Evolutionary conservation across 257 asterid genomes (phyloP), one percentile per base, ranked within the genome.

Genomic region (Solanum ossicruentum): DNA sequence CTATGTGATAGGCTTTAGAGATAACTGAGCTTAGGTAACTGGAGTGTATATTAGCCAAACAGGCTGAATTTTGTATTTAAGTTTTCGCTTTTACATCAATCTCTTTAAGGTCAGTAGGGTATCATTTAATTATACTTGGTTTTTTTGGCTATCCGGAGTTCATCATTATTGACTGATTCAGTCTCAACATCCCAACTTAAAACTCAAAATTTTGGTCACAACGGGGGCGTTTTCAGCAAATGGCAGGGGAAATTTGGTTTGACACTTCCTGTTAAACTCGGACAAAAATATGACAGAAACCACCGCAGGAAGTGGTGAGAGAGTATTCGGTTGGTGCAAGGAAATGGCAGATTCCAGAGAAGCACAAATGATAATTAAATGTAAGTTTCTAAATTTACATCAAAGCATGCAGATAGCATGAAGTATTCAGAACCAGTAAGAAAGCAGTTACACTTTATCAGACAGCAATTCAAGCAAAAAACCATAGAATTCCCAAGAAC

Each of bases 1-100:
- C 72, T 80, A 65, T 88, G 71, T 39, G 83, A 65, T 84, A 88
- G 94, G 93, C 90, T 87, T 87, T 87, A 86, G 90, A 88, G 82
- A 88, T 87, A 87, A 93, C 86, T 79, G 92, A 84, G 75, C 82
- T 51, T 77, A 77, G 82, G 82, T 52, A 77, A 86, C 89, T 73
- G 84, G 88, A 85, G 81, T 73, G 88, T 81, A 87, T 83, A 80
- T 86, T 79, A 86, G 88, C 87, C 78, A 60, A 67, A 71, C 70
- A 86, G 86, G 84, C 89, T 82, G 86, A 87, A 81, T 87, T 67
- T 81, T 89, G 92, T 91, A 83, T 91, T 79, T 81, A 81, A 82
- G 83, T 81, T 86, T 75, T 56, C 81, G 79, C 57, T 85, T 13
- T 49, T 23, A 39, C 12, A 18, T 47, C 65, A 17, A 16, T 55